phyloP scores from a whole-genome alignment of 805 yeast species.

The Yarrowia deformans region DNA sequence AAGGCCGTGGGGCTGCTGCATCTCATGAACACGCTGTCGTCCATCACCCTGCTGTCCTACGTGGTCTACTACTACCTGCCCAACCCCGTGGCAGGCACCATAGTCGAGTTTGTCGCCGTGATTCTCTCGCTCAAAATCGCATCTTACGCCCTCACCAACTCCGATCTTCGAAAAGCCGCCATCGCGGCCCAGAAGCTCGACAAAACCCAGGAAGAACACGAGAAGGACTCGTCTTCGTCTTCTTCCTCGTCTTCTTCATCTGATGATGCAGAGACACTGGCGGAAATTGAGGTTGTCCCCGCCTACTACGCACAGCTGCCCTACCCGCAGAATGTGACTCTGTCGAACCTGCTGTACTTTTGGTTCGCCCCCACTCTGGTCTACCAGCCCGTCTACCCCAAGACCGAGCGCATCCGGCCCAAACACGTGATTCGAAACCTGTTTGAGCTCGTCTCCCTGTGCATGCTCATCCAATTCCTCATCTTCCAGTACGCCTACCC shows the following conservation, averaged over 20 bases:
- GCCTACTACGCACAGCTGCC: slow-evolving; percentile 48
- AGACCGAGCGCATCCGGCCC: slow-evolving; percentile 48
- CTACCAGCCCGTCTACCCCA: slow-evolving; percentile 59
- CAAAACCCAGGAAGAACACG: slow-evolving; percentile 16
- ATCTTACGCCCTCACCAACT: slow-evolving; percentile 56
- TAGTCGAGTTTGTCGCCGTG: slow-evolving; percentile 54
- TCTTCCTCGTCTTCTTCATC: slow-evolving; percentile 19
- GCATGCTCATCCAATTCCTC: slow-evolving; percentile 52
- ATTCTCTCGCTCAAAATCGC: slow-evolving; percentile 54
- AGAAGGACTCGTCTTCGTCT: slow-evolving; percentile 36
- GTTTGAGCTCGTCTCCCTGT: slow-evolving; percentile 51
- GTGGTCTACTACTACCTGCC: slow-evolving; percentile 51
- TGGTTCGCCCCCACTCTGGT: slow-evolving; percentile 59
- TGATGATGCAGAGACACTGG: slow-evolving; percentile 40
- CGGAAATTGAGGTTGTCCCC: slow-evolving; percentile 48
- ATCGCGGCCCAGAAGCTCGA: slow-evolving; percentile 34
- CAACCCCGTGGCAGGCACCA: slow-evolving; percentile 56
- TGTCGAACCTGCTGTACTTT: slow-evolving; percentile 52
- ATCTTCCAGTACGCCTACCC: slow-evolving; percentile 56
- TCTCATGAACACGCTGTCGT: slow-evolving; percentile 47
- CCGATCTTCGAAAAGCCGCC: slow-evolving; percentile 54
- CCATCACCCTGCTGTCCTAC: slow-evolving; percentile 48
- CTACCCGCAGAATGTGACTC: slow-evolving; percentile 55
- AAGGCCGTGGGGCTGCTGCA: slow-evolving; percentile 50
- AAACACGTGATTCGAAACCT: slow-evolving; percentile 50